Evolutionary conservation across 2,329 filamentous ascomycete species (phyloP).

Genomic region (Monilinia laxa): DNA sequence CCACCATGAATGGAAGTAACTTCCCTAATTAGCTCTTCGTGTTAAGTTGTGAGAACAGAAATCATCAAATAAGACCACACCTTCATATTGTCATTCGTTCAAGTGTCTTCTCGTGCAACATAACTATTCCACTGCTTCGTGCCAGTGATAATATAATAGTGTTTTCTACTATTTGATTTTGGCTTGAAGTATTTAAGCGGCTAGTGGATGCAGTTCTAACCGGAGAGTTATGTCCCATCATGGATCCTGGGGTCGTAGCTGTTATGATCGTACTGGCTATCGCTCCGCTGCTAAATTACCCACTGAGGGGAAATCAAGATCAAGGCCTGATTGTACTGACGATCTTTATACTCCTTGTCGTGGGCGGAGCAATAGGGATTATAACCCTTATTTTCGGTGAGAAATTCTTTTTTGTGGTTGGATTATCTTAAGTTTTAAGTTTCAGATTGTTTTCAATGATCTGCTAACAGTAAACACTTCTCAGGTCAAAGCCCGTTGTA

Average conservation of each 20-base stretch:
- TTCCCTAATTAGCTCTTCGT: neutral
- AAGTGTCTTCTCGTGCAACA: neutral
- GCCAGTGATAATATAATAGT: constrained; percentile 7
- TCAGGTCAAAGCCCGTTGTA: constrained; percentile 18
- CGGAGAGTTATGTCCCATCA: constrained; percentile 12
- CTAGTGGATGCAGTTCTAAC: neutral
- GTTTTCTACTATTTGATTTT: constrained; percentile 15
- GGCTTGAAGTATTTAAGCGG: constrained; percentile 11
- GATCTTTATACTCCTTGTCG: neutral
- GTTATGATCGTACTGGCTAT: neutral
- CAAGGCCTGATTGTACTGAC: constrained; percentile 10
- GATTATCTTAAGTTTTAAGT: neutral
- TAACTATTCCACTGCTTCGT: constrained; percentile 13
- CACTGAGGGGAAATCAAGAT: constrained; percentile 2
- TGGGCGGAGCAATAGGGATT: neutral
- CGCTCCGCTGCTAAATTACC: neutral
- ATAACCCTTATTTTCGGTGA: constrained; percentile 2
- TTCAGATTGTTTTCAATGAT: no score
- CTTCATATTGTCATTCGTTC: constrained; percentile 11
- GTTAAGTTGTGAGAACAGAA: neutral
- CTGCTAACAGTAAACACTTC: neutral
- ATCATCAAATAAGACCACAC: neutral
- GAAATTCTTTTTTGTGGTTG: neutral
- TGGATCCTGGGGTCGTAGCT: constrained; percentile 17
- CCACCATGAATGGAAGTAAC: neutral